A percentile compares a stretch with the other conserved stretches of the same genome.
phyloP scores from a whole-genome alignment of 768 basidiomycete genomes.

The Clavulina sp. region DNA sequence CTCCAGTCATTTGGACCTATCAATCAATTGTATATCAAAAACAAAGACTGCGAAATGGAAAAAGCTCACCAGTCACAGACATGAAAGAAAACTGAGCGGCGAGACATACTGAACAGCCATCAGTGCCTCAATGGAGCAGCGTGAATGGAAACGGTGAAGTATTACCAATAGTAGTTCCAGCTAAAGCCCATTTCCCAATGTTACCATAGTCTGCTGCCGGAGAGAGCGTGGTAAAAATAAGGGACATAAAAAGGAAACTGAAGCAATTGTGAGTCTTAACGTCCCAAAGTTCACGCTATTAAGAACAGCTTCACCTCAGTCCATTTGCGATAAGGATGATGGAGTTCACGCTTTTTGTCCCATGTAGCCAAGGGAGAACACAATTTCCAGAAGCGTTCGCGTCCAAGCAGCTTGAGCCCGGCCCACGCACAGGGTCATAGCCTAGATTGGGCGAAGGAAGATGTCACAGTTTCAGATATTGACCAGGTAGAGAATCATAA shows the following conservation, averaged over 20 bases:
- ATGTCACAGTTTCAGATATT: too few species aligned
- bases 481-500: not conserved
- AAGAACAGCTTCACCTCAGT: constrained; percentile 33
- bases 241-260: constrained; percentile 44
- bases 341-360: constrained; percentile 57
- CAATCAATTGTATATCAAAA: too few species aligned
- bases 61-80: too few species aligned
- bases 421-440: constrained; percentile 50
- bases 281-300: constrained; percentile 27
- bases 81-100: constrained; percentile 35
- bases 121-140: constrained; percentile 60
- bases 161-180: too few species aligned
- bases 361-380: constrained; percentile 58
- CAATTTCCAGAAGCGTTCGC: constrained; percentile 47
- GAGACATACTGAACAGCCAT: constrained; percentile 59
- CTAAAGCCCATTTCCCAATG: constrained; percentile 68
- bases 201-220: constrained; percentile 52
- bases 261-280: not conserved
- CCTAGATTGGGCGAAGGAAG: too few species aligned
- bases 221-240: constrained; percentile 64
- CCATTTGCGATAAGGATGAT: constrained; percentile 65
- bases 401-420: constrained; percentile 47
- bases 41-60: too few species aligned
- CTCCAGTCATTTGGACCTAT: constrained; percentile 54
- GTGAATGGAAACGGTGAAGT: constrained; percentile 51